Evolutionary conservation across 202 grass and related monocot species (phyloP), one percentile per base, ranked within the genome.

Genomic region (Carex arenaria): DNA sequence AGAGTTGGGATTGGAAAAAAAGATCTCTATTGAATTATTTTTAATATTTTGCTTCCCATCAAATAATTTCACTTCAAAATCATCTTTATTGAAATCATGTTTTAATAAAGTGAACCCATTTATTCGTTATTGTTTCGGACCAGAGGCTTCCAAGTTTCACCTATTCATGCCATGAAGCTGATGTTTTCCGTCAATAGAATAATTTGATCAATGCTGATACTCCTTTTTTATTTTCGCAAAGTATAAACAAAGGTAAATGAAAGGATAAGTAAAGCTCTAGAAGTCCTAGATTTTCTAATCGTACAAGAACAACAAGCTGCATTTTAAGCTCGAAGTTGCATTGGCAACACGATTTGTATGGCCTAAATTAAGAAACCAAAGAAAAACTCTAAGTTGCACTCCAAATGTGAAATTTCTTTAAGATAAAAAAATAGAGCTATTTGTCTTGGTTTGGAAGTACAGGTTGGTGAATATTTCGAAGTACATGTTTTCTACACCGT

Each of bases 401-500:
- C 30, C 54, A 42, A 57, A 10, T 54, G 61, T 20, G 61, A 79
- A 79, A 38, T 64, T 43, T 67, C 13, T 82, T 17, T 36, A 54
- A 36, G 64, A 68, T 14, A 79, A 82, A 75, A 12, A 60, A 82
- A 32, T n/a, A 32, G 59, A 43, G 28, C 81, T 92, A 90, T 89
- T 90, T 86, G 49, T 76, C 83, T 90, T 90, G 89, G 18, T 95
- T 95, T 67, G 91, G 89, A 82, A 98, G 28, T 49, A 79, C 85
- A 28, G 88, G 85, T 82, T 82, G 80, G 12, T 81, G 76, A 23
- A 61, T 95, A 80, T 79, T 93, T 83, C 89, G 86, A 80, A 92
- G 91, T 40, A 80, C 87, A 49, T 95, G 89, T 73, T 89, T 98
- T 87, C 93, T 90, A 89, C 96, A 95, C 53, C 96, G 88, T 83